These are phyloP conservation scores for Clonostachys byssicola DNA, from an alignment of 2,329 filamentous ascomycete genomes.

Conservation along the genomic window DNA sequence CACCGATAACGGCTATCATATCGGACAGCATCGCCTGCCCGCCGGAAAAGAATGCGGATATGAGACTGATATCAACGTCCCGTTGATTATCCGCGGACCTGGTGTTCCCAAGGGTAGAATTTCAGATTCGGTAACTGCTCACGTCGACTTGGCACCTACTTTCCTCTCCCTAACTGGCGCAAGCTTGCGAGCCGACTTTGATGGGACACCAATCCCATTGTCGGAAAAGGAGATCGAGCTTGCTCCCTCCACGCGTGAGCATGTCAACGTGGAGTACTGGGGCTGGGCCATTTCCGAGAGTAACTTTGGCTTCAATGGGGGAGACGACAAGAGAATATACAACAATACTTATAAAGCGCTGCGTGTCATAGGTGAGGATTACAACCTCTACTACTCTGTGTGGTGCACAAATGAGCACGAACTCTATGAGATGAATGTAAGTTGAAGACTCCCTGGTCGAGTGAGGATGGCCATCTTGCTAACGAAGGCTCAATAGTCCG, in stretches of 20 bases:
- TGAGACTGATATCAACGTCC: constrained; percentile 48
- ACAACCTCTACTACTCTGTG: constrained; percentile 58
- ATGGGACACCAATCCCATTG: constrained; percentile 32
- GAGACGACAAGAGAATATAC: constrained; percentile 43
- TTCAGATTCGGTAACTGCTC: constrained; percentile 36
- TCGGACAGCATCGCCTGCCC: constrained; percentile 45
- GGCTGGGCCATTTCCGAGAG: constrained; percentile 27
- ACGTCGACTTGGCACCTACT: constrained; percentile 52
- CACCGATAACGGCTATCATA: constrained; percentile 49
- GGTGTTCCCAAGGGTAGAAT: constrained; percentile 30
- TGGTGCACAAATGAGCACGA: constrained; percentile 66
- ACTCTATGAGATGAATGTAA: constrained; percentile 50
- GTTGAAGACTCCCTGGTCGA: not conserved
- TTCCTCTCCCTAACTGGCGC: constrained; percentile 29
- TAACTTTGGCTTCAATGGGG: constrained; percentile 10
- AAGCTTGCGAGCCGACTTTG: constrained; percentile 7
- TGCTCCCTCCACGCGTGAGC: constrained; percentile 48
- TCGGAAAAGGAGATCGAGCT: constrained; percentile 44
- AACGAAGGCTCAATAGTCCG: not conserved
- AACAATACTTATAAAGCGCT: constrained; percentile 41
- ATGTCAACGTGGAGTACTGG: constrained; percentile 51
- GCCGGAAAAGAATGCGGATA: constrained; percentile 48
- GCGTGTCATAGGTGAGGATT: constrained; percentile 36
- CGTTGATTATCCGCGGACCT: constrained; percentile 44
- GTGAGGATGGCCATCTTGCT: constrained; percentile 37